Percentiles rank a stretch among this genome's conserved stretches.
These are phyloP conservation scores for Leptographium procerum DNA, from an alignment of 2,329 filamentous ascomycete species.

Conservation along the genomic window DNA sequence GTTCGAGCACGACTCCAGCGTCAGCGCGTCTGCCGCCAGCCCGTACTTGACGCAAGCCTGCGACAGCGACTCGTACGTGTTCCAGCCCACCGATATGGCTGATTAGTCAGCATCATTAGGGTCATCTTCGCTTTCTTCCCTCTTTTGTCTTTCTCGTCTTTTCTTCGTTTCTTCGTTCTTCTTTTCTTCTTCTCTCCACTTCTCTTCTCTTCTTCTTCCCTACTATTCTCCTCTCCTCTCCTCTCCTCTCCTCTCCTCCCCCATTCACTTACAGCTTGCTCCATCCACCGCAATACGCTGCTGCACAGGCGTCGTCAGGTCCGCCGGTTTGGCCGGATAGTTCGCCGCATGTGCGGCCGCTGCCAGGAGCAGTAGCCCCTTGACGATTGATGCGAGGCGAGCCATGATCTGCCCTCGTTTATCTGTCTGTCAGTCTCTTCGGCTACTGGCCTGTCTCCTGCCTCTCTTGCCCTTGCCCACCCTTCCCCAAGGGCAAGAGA, in stretches of 20 bases:
- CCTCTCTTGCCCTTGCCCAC: background rate
- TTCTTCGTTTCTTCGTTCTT: no score
- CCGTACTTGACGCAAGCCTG: slow-evolving; percentile 41
- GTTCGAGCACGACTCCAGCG: slow-evolving; percentile 29
- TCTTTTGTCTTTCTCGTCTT: background rate
- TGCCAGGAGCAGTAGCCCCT: slow-evolving; percentile 9
- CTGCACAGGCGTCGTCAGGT: slow-evolving; percentile 41
- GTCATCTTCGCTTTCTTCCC: background rate
- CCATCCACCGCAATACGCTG: slow-evolving; percentile 41
- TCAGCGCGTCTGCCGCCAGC: slow-evolving; percentile 26
- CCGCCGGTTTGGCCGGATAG: slow-evolving; percentile 33
- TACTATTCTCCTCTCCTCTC: no score
- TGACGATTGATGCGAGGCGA: slow-evolving; percentile 1
- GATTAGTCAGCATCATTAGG: background rate
- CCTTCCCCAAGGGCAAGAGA: background rate
- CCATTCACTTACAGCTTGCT: slow-evolving; percentile 27
- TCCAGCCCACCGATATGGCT: slow-evolving; percentile 45
- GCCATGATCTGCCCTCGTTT: slow-evolving; percentile 4
- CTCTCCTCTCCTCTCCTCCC: no score
- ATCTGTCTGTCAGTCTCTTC: background rate
- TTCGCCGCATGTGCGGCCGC: slow-evolving; percentile 13
- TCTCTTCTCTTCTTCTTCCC: no score
- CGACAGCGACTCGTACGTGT: slow-evolving; percentile 37
- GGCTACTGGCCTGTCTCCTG: background rate
- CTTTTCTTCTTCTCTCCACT: no score